Conservation (phyloP, 495 filamentous ascomycete species). For the Hamigera avellanea region DNA sequence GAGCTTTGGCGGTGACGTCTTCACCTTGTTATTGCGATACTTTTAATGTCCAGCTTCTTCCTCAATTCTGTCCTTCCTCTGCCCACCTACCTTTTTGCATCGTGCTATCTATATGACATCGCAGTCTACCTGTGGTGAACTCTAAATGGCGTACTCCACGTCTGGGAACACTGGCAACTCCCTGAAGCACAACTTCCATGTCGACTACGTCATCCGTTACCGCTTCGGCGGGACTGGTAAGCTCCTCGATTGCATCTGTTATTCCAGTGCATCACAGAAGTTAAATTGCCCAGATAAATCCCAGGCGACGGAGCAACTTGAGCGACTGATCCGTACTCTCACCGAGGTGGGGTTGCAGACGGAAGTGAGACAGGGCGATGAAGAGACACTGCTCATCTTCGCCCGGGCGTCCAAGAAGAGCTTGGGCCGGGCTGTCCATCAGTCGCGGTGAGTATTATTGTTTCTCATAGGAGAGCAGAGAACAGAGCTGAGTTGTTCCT, state of each 20-base stretch:
- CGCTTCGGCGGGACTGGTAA: constrained; percentile 53
- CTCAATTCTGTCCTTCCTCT: no score
- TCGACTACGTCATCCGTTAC: constrained; percentile 91
- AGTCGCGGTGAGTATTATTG: constrained; percentile 40
- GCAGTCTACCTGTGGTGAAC: no score
- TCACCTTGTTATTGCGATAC: no score
- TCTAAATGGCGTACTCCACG: no score
- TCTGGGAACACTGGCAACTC: constrained; percentile 8
- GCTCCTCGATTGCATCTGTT: constrained; percentile 4
- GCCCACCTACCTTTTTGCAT: no score
- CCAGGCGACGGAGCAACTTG: constrained; percentile 59
- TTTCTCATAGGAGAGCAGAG: neutral
- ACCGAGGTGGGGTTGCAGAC: constrained; percentile 65
- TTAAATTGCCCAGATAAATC: constrained; percentile 40
- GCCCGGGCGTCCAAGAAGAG: constrained; percentile 46
- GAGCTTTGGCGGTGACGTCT: no score
- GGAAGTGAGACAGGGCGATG: constrained; percentile 74
- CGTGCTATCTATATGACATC: no score
- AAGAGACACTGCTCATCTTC: constrained; percentile 71
- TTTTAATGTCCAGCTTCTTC: no score
- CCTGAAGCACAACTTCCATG: constrained; percentile 47
- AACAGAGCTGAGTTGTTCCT: neutral
- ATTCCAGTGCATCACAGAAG: constrained; percentile 1
- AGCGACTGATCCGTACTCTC: constrained; percentile 60
- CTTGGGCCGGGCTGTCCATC: constrained; percentile 46